Conservation (phyloP, 495 filamentous ascomycete genomes). For the Xanthoparmelia taractica region DNA sequence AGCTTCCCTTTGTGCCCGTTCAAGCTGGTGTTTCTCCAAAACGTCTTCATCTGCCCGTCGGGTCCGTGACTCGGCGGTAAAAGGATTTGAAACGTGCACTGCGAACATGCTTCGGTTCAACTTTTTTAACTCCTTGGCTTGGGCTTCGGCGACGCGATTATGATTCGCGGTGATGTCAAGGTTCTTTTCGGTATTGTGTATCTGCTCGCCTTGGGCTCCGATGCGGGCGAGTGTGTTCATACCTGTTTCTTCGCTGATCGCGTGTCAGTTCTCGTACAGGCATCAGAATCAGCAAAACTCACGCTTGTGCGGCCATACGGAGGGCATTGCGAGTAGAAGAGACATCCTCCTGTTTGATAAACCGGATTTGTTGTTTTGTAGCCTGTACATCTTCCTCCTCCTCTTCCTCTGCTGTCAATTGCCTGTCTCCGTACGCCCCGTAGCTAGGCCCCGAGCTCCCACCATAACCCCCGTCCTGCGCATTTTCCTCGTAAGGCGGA, state of each 20-base stretch:
- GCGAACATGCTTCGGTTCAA: constrained; percentile 80
- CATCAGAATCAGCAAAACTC: not conserved
- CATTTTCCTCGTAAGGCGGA: constrained; percentile 31
- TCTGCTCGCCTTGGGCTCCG: constrained; percentile 63
- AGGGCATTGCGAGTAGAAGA: constrained; percentile 62
- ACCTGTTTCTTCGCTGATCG: constrained; percentile 46
- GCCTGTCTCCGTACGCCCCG: constrained; percentile 52
- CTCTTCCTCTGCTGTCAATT: constrained; percentile 69
- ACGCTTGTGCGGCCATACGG: constrained; percentile 54
- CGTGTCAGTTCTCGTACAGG: not conserved
- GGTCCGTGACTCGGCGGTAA: constrained; percentile 51
- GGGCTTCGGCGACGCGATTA: constrained; percentile 64
- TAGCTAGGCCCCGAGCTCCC: constrained; percentile 38
- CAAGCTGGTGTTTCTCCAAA: constrained; percentile 52
- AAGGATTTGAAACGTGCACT: constrained; percentile 65
- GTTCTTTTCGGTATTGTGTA: constrained; percentile 71
- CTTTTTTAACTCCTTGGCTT: constrained; percentile 65
- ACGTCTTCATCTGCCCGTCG: constrained; percentile 54
- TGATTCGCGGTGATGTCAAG: constrained; percentile 62
- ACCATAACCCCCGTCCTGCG: constrained; percentile 43
- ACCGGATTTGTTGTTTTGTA: constrained; percentile 65
- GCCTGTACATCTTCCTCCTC: constrained; percentile 61
- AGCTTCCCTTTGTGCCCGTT: constrained; percentile 60
- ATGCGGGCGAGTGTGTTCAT: constrained; percentile 61
- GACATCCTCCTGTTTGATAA: constrained; percentile 68